phyloP scores from a whole-genome alignment of 2,329 filamentous ascomycete species.

The Venturia asperata region DNA sequence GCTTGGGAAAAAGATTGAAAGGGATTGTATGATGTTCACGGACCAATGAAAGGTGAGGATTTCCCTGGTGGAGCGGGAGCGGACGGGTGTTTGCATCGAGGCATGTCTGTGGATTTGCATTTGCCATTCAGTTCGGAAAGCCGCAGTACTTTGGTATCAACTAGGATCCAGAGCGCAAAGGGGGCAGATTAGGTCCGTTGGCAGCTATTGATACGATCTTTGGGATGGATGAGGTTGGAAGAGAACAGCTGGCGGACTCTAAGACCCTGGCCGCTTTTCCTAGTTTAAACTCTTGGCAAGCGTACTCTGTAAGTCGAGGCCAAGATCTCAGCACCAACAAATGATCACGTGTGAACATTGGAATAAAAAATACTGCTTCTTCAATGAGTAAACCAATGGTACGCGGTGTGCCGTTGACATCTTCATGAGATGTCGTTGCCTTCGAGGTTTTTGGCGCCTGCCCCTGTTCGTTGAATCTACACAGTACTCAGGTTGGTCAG shows the following conservation, averaged over 20 bases:
- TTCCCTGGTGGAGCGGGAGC: not conserved
- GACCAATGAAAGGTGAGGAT: not conserved
- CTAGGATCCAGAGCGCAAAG: not conserved
- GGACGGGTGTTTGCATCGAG: not conserved
- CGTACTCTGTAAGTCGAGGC: too few species aligned
- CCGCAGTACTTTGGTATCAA: not conserved
- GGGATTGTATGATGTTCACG: not conserved
- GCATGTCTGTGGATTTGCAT: not conserved
- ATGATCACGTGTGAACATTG: too few species aligned
- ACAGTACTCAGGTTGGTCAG: not conserved
- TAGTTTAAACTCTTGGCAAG: not conserved
- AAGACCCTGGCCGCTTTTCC: not conserved
- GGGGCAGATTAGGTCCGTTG: not conserved
- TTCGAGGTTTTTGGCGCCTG: too few species aligned
- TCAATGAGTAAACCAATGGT: too few species aligned
- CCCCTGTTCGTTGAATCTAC: too few species aligned
- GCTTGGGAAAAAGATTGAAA: not conserved
- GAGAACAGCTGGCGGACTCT: not conserved
- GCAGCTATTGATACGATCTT: not conserved
- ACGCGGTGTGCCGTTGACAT: too few species aligned
- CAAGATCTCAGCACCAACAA: not conserved
- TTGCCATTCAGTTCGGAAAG: not conserved
- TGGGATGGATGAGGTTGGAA: not conserved
- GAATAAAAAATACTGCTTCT: too few species aligned
- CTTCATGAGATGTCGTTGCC: too few species aligned